Percentiles rank a stretch among this genome's conserved stretches.
These are phyloP conservation scores for Phytophthora hibernalis DNA, from an alignment of 352 stramenopile genomes.

Conservation along the genomic window DNA sequence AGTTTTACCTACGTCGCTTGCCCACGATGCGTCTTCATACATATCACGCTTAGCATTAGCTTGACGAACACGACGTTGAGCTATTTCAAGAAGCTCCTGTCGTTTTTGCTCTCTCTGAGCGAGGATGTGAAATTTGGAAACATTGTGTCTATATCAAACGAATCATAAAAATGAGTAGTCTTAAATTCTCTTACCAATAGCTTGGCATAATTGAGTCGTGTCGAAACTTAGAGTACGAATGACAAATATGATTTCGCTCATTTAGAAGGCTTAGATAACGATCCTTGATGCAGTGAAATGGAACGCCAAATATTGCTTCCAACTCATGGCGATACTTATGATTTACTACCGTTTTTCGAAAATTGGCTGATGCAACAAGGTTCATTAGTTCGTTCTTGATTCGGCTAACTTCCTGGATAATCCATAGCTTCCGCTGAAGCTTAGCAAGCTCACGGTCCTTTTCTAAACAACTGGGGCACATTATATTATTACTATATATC, in stretches of 20 bases:
- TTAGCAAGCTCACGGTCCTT: conserved; percentile 3
- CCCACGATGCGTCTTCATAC: conserved; percentile 29
- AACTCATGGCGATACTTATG: background rate
- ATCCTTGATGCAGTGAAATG: conserved; percentile 1
- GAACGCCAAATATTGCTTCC: background rate
- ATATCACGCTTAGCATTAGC: conserved; percentile 13
- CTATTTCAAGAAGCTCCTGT: conserved; percentile 14
- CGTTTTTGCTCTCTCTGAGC: no score
- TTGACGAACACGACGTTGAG: conserved; percentile 16
- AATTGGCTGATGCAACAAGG: conserved; percentile 6
- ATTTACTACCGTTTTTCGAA: background rate
- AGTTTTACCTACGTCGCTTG: conserved; percentile 4
- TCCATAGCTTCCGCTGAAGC: conserved; percentile 2
- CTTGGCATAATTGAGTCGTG: conserved; percentile 4
- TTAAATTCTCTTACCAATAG: background rate
- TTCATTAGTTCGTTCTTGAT: conserved; percentile 3
- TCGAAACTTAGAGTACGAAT: background rate
- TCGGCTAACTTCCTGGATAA: conserved; percentile 3
- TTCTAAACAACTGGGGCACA: background rate
- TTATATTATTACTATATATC: background rate
- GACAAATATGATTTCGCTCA: conserved; percentile 2
- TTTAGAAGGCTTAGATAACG: conserved; percentile 2
- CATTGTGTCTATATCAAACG: background rate
- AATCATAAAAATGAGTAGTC: conserved; percentile 7
- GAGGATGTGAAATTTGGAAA: background rate